phyloP scores from a whole-genome alignment of 345 rosid species.

The Trapa bicornis region DNA sequence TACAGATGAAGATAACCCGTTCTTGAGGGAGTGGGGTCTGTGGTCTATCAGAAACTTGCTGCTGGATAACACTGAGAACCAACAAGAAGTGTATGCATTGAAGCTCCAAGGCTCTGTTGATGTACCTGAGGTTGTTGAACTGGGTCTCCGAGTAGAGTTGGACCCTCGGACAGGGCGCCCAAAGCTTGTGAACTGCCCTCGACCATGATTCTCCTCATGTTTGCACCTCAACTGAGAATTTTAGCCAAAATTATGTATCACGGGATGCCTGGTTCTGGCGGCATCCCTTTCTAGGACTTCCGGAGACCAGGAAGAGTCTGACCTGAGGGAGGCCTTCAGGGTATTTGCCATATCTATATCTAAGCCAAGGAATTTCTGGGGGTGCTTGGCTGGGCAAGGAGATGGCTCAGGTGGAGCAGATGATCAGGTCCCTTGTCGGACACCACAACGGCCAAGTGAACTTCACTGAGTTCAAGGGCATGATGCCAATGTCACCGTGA shows the following conservation, averaged over 20 bases:
- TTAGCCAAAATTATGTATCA: not conserved
- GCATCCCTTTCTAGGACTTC: constrained; percentile 53
- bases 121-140: constrained; percentile 51
- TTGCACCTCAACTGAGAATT: too few species aligned
- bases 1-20: constrained; percentile 56
- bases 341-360: constrained; percentile 81
- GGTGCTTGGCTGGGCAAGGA: constrained; percentile 59
- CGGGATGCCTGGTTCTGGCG: constrained; percentile 38
- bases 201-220: not conserved
- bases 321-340: constrained; percentile 78
- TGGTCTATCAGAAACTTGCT: constrained; percentile 58
- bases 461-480: constrained; percentile 77
- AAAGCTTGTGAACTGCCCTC: constrained; percentile 50
- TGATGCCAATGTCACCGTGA: constrained; percentile 48
- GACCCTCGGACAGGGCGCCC: constrained; percentile 42
- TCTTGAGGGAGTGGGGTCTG: constrained; percentile 79
- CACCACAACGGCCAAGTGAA: constrained; percentile 77
- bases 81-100: constrained; percentile 45
- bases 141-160: constrained; percentile 60
- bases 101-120: constrained; percentile 65
- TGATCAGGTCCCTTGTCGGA: constrained; percentile 71
- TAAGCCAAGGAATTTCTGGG: constrained; percentile 61
- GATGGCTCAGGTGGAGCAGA: constrained; percentile 56
- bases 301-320: constrained; percentile 44
- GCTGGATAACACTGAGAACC: constrained; percentile 65